These are phyloP conservation scores for Globisporangium sylvaticum DNA, from an alignment of 352 stramenopile species.

Conservation along the genomic window DNA sequence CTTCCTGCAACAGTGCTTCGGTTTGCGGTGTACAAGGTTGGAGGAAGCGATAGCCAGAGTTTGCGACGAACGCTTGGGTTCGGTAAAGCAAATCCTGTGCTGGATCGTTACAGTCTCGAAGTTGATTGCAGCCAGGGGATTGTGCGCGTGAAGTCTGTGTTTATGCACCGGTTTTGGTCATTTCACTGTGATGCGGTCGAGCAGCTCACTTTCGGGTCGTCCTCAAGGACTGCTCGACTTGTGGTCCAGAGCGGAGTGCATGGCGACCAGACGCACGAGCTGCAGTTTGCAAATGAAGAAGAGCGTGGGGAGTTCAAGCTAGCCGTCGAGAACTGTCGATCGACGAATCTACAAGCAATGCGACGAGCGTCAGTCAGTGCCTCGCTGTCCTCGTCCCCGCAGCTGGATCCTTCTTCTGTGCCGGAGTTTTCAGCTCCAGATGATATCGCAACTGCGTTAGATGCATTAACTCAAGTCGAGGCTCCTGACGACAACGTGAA, in stretches of 20 bases:
- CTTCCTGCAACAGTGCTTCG: constrained; percentile 62
- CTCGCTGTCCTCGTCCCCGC: constrained; percentile 21
- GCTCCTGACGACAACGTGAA: neutral
- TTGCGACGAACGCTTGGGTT: constrained; percentile 63
- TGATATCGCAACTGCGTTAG: constrained; percentile 8
- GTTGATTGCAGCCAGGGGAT: constrained; percentile 68
- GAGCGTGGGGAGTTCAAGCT: constrained; percentile 63
- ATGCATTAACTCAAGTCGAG: neutral
- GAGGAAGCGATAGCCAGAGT: constrained; percentile 49
- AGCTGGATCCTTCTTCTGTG: constrained; percentile 16
- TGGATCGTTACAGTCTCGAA: constrained; percentile 78
- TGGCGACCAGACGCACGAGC: constrained; percentile 51
- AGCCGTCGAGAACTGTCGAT: constrained; percentile 48
- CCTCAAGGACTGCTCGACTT: constrained; percentile 36
- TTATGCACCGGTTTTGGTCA: constrained; percentile 79
- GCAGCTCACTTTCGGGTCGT: constrained; percentile 36
- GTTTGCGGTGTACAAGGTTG: constrained; percentile 74
- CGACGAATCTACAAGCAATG: constrained; percentile 37
- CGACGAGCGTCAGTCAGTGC: constrained; percentile 24
- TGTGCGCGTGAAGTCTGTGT: constrained; percentile 75
- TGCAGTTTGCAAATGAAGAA: constrained; percentile 73
- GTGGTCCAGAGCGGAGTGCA: constrained; percentile 56
- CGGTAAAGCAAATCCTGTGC: constrained; percentile 58
- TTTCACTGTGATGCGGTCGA: constrained; percentile 73
- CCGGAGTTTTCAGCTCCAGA: constrained; percentile 23